Evolutionary conservation across 305 asterid species (phyloP).

Genomic region (Fraxinus sp.): DNA sequence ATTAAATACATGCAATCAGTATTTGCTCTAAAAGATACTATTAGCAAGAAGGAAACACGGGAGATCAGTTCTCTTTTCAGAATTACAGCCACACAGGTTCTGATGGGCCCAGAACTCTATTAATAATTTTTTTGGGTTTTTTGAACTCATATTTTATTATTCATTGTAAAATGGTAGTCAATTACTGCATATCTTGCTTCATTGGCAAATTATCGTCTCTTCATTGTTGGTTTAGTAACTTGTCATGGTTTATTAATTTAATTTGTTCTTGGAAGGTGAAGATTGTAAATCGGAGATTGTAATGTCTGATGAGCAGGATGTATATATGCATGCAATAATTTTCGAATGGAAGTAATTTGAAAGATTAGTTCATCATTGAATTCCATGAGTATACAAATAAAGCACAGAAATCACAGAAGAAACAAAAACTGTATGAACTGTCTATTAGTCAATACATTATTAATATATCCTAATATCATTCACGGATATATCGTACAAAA

Average conservation of each 20-base stretch:
- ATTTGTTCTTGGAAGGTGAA: background rate
- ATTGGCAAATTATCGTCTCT: background rate
- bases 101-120: background rate
- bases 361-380: background rate
- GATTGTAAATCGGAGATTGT: background rate
- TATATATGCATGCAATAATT: background rate
- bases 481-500: background rate
- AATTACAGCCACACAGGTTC: conserved; percentile 87
- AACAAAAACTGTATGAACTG: background rate
- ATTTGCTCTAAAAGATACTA: conserved; percentile 80
- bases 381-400: background rate
- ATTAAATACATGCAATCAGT: conserved; percentile 81
- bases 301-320: background rate
- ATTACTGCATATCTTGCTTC: background rate
- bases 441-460: background rate
- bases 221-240: background rate
- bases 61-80: conserved; percentile 94
- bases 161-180: conserved; percentile 4
- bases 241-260: background rate
- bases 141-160: background rate
- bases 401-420: background rate
- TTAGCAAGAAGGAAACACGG: conserved; percentile 83
- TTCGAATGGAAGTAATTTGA: background rate
- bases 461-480: background rate
- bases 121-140: background rate